Base-by-base conservation (phyloP, 305 asterid species). In the Fraxinus xanthoxyloides region DNA sequence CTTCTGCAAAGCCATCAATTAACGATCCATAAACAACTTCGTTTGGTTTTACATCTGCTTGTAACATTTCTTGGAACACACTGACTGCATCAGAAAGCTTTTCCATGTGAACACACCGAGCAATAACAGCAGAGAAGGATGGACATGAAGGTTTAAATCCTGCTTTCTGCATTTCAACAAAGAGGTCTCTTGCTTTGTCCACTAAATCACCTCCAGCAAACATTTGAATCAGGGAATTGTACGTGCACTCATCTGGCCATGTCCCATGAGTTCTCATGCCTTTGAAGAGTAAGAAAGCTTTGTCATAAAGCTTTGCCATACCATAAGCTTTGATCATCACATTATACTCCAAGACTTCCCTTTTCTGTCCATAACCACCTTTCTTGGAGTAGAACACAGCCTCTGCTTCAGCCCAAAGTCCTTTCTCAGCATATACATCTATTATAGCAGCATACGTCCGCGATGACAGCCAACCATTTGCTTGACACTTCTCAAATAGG, bases 261-360 rank as follows among this genome's bases (percentile, higher is more conserved):
- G 90, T 87, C 74, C 99, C 99, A 75, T 92, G 97, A 86, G 87
- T 92, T 85, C 94, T 93, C 99, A 95, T 95, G 72, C 95, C 90
- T 80, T 84, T 88, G 87, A 95, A 95, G 77, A 95, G 96, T 3
- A 88, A 87, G 43, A 88, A 77, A 75, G 98, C 98, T 88, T 92
- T 90, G 77, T 92, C 97, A 61, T 90, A 89, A 40, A 83, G 89
- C 82, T 90, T 84, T 36, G 93, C 95, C 75, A 83, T 91, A 81
- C 99, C 99, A 86, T 94, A 95, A 81, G 98, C 97, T 89, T 95
- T 95, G 83, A 95, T 88, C 99, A 95, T 91, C 40, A 95, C 97
- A 91, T 95, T 95, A 86, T 93, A 93, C 90, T 94, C 98, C 87
- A 82, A 59, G 79, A 94, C 87, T 77, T 89, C 93, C 86, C 81